Evolutionary conservation across 2,329 filamentous ascomycete genomes (phyloP), one percentile per base, ranked within the genome.

Genomic region (Aspergillus hiratsukae): DNA sequence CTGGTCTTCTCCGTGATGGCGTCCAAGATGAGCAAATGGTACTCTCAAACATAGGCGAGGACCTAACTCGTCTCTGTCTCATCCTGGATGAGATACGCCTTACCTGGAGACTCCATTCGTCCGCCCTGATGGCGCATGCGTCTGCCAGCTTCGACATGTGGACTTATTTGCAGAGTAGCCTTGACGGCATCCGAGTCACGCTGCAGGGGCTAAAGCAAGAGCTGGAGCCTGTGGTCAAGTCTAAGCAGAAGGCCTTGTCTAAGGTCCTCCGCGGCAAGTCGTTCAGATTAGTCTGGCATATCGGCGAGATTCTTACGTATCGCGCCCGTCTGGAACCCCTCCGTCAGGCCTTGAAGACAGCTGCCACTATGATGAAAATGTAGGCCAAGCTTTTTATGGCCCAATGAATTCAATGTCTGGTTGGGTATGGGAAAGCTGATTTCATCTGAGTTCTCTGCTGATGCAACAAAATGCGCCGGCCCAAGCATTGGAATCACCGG

Each of bases 121-220:
- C 51, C 6, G 8, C 29, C 3, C 41, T 53, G 19, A 53, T 53
- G 51, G 40, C 31, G 19, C 52, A 54, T n/a, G 10, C 52, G 14
- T 29, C 45, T n/a, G 45, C 45, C 9, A 27, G 45, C 21, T 54
- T 54, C 17, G 52, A 46, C 14, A 54, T 54, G 52, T 54, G 52
- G 52, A 21, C 45, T 11, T 19, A 23, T 19, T 1, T 49, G 17
- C 29, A 29, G 11, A 31, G 10, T 27, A 40, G 14, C 17, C 3
- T 54, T 3, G 43, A 54, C 4, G 4, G 23, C 7, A 27, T 17
- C 23, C 9, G 23, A 31, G 17, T 37, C 4, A 49, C 43, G 3
- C 31, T 54, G 2, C n/a, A 40, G 14, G n/a, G 14, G 17, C 21
- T 49, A 7, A 45, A 49, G 23, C 19, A 28, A 9, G 28, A 49